Percentiles rank a stretch among this genome's conserved stretches.
phyloP scores from a whole-genome alignment of 768 basidiomycete genomes.

The Lactarius sanguifluus region DNA sequence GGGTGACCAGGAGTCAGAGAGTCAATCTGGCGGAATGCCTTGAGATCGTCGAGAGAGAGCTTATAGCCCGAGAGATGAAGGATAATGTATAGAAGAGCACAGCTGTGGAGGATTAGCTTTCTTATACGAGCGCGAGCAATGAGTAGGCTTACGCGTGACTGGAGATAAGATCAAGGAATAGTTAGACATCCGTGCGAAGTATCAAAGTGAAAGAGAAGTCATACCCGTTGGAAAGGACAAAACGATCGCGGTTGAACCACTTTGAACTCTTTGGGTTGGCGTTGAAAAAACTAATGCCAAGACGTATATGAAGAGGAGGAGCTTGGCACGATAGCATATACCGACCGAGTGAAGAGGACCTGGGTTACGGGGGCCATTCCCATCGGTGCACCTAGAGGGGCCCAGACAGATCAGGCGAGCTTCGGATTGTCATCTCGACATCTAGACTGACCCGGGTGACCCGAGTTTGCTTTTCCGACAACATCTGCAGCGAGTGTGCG shows the following conservation, averaged over 20 bases:
- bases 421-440: not conserved
- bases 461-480: constrained; percentile 88
- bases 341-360: constrained; percentile 77
- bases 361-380: constrained; percentile 87
- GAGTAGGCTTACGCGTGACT: constrained; percentile 70
- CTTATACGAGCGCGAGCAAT: not conserved
- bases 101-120: constrained; percentile 45
- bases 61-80: constrained; percentile 93
- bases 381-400: constrained; percentile 78
- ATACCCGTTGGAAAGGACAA: constrained; percentile 93
- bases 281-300: constrained; percentile 67
- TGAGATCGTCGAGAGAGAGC: constrained; percentile 88
- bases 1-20: constrained; percentile 95
- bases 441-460: constrained; percentile 70
- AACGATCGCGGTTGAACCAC: constrained; percentile 97
- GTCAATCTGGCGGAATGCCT: constrained; percentile 87
- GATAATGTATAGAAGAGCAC: constrained; percentile 90
- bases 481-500: constrained; percentile 74
- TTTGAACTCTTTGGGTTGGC: constrained; percentile 86
- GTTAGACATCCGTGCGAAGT: constrained; percentile 4
- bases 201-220: constrained; percentile 33
- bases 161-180: constrained; percentile 24
- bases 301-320: constrained; percentile 14
- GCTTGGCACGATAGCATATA: constrained; percentile 33
- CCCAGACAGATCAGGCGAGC: not conserved